Conservation (phyloP, 148 eudicot species). For the Camellia granthamiana region DNA sequence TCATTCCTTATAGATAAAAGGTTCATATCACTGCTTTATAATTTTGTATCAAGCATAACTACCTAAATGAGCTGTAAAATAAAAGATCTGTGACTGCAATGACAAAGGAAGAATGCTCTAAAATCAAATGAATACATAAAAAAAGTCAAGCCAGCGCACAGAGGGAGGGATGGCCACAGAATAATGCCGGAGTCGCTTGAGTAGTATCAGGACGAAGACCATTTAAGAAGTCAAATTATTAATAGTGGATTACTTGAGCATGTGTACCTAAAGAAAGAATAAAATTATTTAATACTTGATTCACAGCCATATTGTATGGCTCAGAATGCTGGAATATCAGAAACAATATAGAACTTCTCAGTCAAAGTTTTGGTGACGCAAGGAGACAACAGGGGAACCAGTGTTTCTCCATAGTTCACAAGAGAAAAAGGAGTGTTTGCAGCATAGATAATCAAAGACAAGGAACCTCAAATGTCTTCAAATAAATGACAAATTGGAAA, state of each 20-base stretch:
- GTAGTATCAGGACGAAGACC: background rate
- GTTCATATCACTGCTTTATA: background rate
- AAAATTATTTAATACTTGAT: background rate
- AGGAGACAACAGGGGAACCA: background rate
- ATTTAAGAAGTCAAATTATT: background rate
- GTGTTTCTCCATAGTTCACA: conserved; percentile 4
- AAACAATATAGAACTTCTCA: background rate
- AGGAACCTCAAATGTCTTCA: background rate
- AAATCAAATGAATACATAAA: background rate
- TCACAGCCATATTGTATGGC: background rate
- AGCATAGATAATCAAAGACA: background rate
- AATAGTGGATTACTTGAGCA: background rate
- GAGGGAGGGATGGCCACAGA: background rate
- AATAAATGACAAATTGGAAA: background rate
- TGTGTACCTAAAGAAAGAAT: background rate
- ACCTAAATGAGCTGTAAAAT: background rate
- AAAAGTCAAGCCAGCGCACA: background rate
- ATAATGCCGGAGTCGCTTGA: background rate
- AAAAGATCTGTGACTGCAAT: background rate
- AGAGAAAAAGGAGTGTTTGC: background rate
- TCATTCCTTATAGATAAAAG: conserved; percentile 6
- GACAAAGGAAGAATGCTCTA: background rate
- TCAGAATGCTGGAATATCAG: background rate
- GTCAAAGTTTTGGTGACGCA: background rate
- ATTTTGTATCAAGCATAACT: background rate